These are phyloP conservation scores for Herpetospermum pedunculosum DNA, from an alignment of 306 rosid species.

Conservation along the genomic window DNA sequence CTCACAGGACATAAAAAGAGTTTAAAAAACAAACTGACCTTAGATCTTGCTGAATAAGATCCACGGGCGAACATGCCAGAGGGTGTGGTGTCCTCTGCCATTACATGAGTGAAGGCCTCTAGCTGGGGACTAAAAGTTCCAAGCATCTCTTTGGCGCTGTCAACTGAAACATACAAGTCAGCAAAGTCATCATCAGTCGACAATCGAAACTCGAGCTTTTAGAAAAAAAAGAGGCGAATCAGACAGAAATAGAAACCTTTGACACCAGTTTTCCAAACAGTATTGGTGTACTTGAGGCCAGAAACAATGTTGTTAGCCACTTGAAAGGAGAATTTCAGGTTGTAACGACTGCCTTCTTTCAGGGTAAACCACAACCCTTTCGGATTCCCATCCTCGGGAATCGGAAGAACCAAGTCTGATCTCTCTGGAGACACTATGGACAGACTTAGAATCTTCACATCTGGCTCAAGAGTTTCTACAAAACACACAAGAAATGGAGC, in stretches of 20 bases:
- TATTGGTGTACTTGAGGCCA: conserved; percentile 49
- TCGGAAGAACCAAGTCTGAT: conserved; percentile 37
- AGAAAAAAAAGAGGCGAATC: not conserved
- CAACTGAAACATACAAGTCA: conserved; percentile 19
- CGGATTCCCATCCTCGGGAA: conserved; percentile 38
- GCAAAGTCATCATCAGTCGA: not conserved
- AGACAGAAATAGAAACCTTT: conserved; percentile 18
- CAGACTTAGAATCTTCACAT: conserved; percentile 33
- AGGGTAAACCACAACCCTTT: conserved; percentile 38
- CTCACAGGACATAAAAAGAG: not conserved
- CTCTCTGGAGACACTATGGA: conserved; percentile 32
- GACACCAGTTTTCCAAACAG: conserved; percentile 40
- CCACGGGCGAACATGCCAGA: conserved; percentile 45
- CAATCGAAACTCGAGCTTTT: not conserved
- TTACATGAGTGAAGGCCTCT: conserved; percentile 36
- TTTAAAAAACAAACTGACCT: conserved; percentile 16
- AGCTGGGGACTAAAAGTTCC: conserved; percentile 49
- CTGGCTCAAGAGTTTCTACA: conserved; percentile 38
- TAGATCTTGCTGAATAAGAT: conserved; percentile 35
- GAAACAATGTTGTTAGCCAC: conserved; percentile 38
- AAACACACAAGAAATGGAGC: not conserved
- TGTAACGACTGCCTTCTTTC: conserved; percentile 38
- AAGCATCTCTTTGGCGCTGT: conserved; percentile 40
- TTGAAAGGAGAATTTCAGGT: conserved; percentile 29
- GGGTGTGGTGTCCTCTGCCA: conserved; percentile 44